phyloP scores from a whole-genome alignment of 164 flowering plant species.

The Cinnamomum chago region DNA sequence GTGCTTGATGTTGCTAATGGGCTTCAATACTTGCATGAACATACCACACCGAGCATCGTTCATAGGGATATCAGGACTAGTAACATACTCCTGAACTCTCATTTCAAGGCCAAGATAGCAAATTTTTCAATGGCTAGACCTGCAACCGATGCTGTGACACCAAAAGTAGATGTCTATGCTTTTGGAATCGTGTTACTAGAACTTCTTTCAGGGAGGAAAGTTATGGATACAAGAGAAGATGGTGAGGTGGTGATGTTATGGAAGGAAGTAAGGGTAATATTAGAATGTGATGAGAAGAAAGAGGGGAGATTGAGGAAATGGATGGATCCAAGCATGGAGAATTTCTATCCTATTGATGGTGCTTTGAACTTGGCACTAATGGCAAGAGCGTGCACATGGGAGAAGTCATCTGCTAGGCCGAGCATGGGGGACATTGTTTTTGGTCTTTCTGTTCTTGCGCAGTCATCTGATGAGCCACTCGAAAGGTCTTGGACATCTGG shows the following conservation, averaged over 20 bases:
- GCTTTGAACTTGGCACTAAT: slow-evolving; percentile 49
- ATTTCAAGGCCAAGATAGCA: slow-evolving; percentile 59
- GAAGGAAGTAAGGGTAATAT: slow-evolving; percentile 35
- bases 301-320: slow-evolving; percentile 45
- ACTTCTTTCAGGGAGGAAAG: slow-evolving; percentile 58
- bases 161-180: slow-evolving; percentile 58
- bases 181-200: slow-evolving; percentile 62
- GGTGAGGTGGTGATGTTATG: slow-evolving; percentile 47
- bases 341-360: slow-evolving; percentile 37
- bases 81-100: slow-evolving; percentile 29
- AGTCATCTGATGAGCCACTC: slow-evolving; percentile 32
- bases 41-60: slow-evolving; percentile 31
- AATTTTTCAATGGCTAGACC: slow-evolving; percentile 49
- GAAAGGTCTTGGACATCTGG: slow-evolving; percentile 42
- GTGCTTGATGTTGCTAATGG: slow-evolving; percentile 56
- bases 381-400: slow-evolving; percentile 56
- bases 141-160: slow-evolving; percentile 23
- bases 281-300: slow-evolving; percentile 44
- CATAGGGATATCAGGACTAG: slow-evolving; percentile 30
- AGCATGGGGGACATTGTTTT: slow-evolving; percentile 63
- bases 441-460: slow-evolving; percentile 49
- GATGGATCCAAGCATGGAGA: slow-evolving; percentile 46
- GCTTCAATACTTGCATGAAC: slow-evolving; percentile 39
- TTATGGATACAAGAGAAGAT: slow-evolving; percentile 39
- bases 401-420: slow-evolving; percentile 50